Evolutionary conservation across 176 grass and related monocot species (phyloP), one percentile per base, ranked within the genome.

Genomic region (Chloris gayana): DNA sequence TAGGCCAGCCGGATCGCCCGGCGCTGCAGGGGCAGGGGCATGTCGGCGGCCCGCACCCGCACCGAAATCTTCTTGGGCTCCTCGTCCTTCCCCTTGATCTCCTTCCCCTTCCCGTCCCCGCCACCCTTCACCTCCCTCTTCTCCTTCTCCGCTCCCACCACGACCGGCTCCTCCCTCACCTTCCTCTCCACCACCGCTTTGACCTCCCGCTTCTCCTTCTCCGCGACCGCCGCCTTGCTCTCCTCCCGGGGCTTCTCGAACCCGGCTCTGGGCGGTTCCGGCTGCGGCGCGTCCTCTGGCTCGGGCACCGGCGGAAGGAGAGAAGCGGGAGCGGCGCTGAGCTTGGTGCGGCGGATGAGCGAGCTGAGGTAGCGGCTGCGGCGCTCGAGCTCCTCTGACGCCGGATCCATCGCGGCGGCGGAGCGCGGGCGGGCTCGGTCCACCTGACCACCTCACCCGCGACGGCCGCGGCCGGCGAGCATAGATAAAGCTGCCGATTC

Each of bases 351-450:
- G 77, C 85, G 80, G 73, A 97, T 92, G 41, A 97, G 87, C 50
- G 91, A 94, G 69, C 85, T 94, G 51, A 97, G 87, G 65, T 97
- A 94, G 62, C 83, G 92, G 73, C 87, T 97, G 60, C 91, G 89
- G 41, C 89, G 87, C 91, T 97, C 91, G 18, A 97, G 94, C 85
- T 97, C 94, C 80, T 94, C 87, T 64, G 91, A 92, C 54, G 83
- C 91, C 78, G 84, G 91, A 77, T 92, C 91, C 85, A 90, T 89
- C 54, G 57, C 87, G 76, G 30, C 1, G 7, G 21, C 57, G 33
- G 15, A 7, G 70, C 45, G 46, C 14, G 35, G 33, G 21, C 21
- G 1, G 21, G 44, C 42, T 60, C 59, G 4, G 3, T 8, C n/a
- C n/a, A 2, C 5, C 3, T 2, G 34, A 2, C 44, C 39, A 30